Evolutionary conservation across 345 rosid genomes (phyloP), one percentile per base, ranked within the genome.

Genomic region (Pugionium cornutum): DNA sequence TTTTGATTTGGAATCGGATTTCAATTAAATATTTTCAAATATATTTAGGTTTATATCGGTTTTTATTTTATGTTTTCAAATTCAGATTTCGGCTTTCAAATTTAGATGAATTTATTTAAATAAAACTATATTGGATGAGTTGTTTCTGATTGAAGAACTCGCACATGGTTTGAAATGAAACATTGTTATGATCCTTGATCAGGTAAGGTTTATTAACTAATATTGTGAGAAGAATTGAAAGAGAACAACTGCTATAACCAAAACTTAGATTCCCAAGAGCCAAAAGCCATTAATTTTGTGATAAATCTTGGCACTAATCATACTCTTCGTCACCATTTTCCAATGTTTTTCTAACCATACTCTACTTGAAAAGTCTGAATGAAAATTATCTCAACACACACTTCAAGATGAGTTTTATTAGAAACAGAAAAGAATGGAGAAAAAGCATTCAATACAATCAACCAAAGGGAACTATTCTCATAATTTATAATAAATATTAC

Each of bases 371-470:
- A 37, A 7, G 9, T 36, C 40, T 1, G 4, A 8, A 37, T 7
- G 40, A 37, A 6, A 26, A 27, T 2, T 4, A 36, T 37, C 44
- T 37, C 27, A 49, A 42, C 2, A 50, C 30, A 11, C 41, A 67
- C 40, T 36, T 37, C 5, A 48, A 68, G 49, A 59, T 40, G 51
- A 39, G 58, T 42, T 69, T 68, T 59, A 58, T 49, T 69, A 10
- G 7, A 54, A 66, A 3, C 1, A 59, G 18, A 18, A 25, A 54
- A 57, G 43, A 39, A 3, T 39, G 3, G 10, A 35, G 47, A 44
- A 59, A 53, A 35, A 70, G 27, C 46, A 18, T 18, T 18, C 18
- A 18, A 18, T 18, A 18, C 18, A 18, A 18, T 18, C 18, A 18
- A 18, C 18, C 18, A 18, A 18, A 18, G 18, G 18, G 18, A 18